These are phyloP conservation scores for Daucus carota DNA, from an alignment of 129 eudicot genomes.

Conservation along the genomic window DH1_v3.0 NC_030383.2:52155001-52155500, in stretches of 20 bases:
- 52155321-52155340: neutral
- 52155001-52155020: constrained; percentile 16
- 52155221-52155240: constrained; percentile 94
- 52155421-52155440: neutral
- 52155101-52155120: constrained; percentile 4
- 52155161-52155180: neutral
- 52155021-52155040: constrained; percentile 96
- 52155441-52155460: neutral
- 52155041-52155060: constrained; percentile 94
- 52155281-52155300: neutral
- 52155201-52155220: constrained; percentile 51
- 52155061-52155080: constrained; percentile 90
- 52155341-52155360: neutral
- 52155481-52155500: neutral
- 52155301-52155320: neutral
- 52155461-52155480: neutral
- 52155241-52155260: constrained; percentile 92
- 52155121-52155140: neutral
- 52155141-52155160: neutral
- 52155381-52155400: neutral
- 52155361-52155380: neutral
- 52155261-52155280: constrained; percentile 71
- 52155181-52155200: neutral
- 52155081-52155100: constrained; percentile 51
- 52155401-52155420: neutral